These are phyloP conservation scores for Seminavis robusta DNA, from an alignment of 108 stramenopile genomes.

Conservation along the genomic window DNA sequence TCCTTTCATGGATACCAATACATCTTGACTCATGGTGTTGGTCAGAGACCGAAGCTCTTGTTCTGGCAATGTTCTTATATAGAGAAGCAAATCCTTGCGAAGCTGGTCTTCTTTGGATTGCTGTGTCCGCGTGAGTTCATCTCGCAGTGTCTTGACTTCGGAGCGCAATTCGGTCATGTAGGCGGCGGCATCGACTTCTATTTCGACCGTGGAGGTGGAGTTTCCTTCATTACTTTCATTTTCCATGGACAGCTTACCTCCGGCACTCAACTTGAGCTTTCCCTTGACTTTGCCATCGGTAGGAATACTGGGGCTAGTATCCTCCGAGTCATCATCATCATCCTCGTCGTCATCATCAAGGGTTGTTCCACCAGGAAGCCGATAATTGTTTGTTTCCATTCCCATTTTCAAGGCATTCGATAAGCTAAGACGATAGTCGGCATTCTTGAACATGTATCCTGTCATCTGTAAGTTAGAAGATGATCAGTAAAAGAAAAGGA, in stretches of 20 bases:
- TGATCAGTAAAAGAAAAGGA: not conserved
- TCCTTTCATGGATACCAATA: constrained; percentile 93
- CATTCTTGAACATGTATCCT: constrained; percentile 98
- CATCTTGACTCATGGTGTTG: constrained; percentile 85
- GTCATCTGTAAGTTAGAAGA: constrained; percentile 78
- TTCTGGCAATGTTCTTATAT: constrained; percentile 88
- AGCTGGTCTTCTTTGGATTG: constrained; percentile 74
- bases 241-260: constrained; percentile 6
- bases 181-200: constrained; percentile 90
- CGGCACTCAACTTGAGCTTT: constrained; percentile 69
- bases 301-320: constrained; percentile 18
- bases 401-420: constrained; percentile 56
- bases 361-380: constrained; percentile 18
- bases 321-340: constrained; percentile 24
- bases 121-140: constrained; percentile 58
- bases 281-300: constrained; percentile 52
- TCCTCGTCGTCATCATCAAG: constrained; percentile 26
- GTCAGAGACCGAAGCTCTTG: constrained; percentile 77
- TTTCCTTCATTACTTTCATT: not conserved
- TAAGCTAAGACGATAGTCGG: constrained; percentile 85
- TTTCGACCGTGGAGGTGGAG: constrained; percentile 33
- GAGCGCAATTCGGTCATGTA: constrained; percentile 88
- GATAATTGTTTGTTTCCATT: constrained; percentile 1
- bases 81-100: constrained; percentile 84
- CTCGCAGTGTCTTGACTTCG: constrained; percentile 70